Conservation (phyloP, 768 basidiomycete genomes). For the Amanita phalloides region DNA sequence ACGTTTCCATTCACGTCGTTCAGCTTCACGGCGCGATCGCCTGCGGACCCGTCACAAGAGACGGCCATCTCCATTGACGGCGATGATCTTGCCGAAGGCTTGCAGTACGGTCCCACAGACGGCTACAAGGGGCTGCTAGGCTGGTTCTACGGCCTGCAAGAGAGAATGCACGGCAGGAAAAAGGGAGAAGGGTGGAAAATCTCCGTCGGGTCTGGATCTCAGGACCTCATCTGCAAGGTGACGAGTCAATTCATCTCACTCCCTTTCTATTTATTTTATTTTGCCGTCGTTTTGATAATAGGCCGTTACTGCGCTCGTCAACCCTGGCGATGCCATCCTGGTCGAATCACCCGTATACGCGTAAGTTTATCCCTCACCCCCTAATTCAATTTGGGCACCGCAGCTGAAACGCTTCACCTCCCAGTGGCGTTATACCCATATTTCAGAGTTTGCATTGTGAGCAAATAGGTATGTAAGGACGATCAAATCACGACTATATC, state of each 20-base stretch:
- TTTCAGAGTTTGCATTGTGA: slow-evolving; percentile 9
- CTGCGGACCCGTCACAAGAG: slow-evolving; percentile 31
- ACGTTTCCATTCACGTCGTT: slow-evolving; percentile 88
- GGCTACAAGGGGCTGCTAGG: slow-evolving; percentile 54
- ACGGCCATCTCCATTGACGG: slow-evolving; percentile 43
- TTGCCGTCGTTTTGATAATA: slow-evolving; percentile 17
- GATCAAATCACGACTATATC: background rate
- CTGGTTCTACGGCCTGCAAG: slow-evolving; percentile 70
- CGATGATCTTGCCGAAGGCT: slow-evolving; percentile 47
- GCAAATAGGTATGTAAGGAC: slow-evolving; percentile 5
- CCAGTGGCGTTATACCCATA: slow-evolving; percentile 8
- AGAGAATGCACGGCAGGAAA: slow-evolving; percentile 51
- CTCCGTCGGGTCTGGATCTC: slow-evolving; percentile 75
- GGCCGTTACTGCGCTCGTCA: slow-evolving; percentile 62
- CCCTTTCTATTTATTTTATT: background rate
- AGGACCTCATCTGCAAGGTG: slow-evolving; percentile 86
- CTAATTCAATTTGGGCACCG: background rate
- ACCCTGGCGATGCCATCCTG: slow-evolving; percentile 72
- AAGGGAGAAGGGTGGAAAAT: slow-evolving; percentile 62
- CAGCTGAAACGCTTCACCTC: background rate
- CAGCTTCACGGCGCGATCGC: slow-evolving; percentile 49
- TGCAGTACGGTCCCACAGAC: slow-evolving; percentile 71
- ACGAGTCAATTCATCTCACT: background rate
- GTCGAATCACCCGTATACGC: slow-evolving; percentile 80
- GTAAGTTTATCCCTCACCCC: slow-evolving; percentile 23